Base-by-base conservation (phyloP, 441 rosid genomes). In the Erysimum cheiri region DNA sequence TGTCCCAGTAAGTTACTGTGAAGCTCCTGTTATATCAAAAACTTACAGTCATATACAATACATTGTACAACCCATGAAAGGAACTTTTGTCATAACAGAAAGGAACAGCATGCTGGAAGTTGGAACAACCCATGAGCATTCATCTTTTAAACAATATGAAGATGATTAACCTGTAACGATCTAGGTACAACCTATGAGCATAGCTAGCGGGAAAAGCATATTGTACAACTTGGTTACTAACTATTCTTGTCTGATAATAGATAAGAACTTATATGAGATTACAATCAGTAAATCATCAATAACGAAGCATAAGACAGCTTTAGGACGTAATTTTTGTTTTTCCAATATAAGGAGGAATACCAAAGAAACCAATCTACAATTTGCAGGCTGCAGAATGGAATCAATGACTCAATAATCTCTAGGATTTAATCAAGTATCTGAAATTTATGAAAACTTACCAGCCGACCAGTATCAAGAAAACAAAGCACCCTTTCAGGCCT, bases 401-500 rank as follows among this genome's bases (percentile, higher is more conserved):
- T 6, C 12, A 58, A 22, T 28, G 55, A 24, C 54, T 26, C 65
- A 17, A 57, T 8, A 19, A 43, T 33, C 54, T 13, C 31, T 40
- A 70, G 40, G 28, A 33, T 49, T 40, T 39, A 6, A 50, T 13
- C 47, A 71, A 63, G 48, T 24, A 36, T 57, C 50, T 72, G 35
- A 59, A 61, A 22, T 60, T 53, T 68, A 32, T 60, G 59, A 67
- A 59, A 57, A 73, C 87, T 54, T 87, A 93, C 98, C 92, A 93
- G 78, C 59, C 98, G 90, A 43, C 97, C 98, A 67, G 98, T 88
- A 75, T 87, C 84, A 57, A 91, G 95, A 79, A 84, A 89, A 84
- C 82, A 85, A 67, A 93, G 95, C 68, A 88, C 79, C 81, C 89
- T 93, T 84, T 95, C 99, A 77, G 99, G 99, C 85, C 96, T 87